Evolutionary conservation across 257 asterid genomes (phyloP).

Genomic region (Sherardia arvensis): DNA sequence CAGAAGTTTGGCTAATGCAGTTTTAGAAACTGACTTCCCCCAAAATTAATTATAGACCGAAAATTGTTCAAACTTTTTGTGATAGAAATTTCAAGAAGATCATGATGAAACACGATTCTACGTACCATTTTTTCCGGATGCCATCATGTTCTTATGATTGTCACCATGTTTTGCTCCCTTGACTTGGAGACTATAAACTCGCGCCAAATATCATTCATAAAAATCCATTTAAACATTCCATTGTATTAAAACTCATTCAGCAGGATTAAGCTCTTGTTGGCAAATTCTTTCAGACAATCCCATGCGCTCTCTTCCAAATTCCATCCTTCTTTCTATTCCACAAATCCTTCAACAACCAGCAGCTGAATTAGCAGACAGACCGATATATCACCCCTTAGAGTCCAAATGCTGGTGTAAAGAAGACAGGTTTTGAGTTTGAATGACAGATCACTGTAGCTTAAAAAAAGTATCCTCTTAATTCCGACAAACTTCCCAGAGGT

Average conservation of each 20-base stretch:
- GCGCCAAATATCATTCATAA: slow-evolving; percentile 9
- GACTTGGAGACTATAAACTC: slow-evolving; percentile 9
- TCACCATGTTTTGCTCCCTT: slow-evolving; percentile 11
- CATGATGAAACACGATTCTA: neutral
- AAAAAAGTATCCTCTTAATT: neutral
- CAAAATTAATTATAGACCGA: slow-evolving; percentile 6
- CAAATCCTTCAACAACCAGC: neutral
- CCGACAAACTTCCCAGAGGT: neutral
- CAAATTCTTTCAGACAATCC: slow-evolving; percentile 14
- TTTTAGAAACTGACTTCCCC: neutral
- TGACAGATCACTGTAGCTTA: slow-evolving; percentile 5
- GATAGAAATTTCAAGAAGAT: neutral
- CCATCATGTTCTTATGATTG: neutral
- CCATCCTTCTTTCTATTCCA: neutral
- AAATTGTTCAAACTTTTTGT: neutral
- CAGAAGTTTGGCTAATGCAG: neutral
- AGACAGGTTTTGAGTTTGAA: neutral
- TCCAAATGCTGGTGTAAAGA: neutral
- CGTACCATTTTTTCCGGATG: slow-evolving; percentile 1
- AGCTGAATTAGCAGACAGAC: neutral
- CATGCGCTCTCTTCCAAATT: neutral
- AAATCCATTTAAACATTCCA: neutral
- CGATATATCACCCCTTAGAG: neutral
- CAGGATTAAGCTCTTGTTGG: slow-evolving; percentile 18
- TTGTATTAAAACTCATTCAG: neutral